phyloP scores from a whole-genome alignment of 169 alveolate species.

The Perkinsus chesapeaki region DNA sequence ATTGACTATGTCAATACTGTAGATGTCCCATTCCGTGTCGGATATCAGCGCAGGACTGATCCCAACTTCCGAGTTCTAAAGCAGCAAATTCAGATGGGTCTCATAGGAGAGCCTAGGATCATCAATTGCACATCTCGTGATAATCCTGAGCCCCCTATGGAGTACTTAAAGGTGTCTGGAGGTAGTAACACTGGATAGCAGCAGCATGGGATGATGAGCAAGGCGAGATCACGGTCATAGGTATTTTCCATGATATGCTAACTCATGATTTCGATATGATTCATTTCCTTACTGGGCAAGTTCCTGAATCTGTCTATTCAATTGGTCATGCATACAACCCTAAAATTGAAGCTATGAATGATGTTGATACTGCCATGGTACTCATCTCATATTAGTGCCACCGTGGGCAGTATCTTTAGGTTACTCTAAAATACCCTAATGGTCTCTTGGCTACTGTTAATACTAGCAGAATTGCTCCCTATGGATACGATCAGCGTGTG shows the following conservation, averaged over 20 bases:
- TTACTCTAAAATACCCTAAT: neutral
- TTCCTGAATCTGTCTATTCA: neutral
- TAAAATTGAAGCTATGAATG: neutral
- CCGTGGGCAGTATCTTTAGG: neutral
- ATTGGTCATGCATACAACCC: neutral
- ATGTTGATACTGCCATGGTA: neutral
- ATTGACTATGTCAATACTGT: neutral
- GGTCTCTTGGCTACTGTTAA: neutral
- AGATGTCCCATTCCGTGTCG: neutral
- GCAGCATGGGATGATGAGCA: neutral
- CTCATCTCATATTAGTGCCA: neutral
- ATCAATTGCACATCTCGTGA: neutral
- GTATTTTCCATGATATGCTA: neutral
- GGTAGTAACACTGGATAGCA: neutral
- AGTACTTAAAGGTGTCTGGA: neutral
- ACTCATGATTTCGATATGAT: neutral
- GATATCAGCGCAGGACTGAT: neutral
- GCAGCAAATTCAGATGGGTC: neutral
- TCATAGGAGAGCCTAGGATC: neutral
- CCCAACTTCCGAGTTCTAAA: neutral
- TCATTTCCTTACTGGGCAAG: neutral
- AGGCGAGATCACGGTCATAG: neutral
- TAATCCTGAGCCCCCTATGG: neutral
- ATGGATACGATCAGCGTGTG: neutral
- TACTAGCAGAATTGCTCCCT: neutral